phyloP scores from a whole-genome alignment of 768 basidiomycete genomes.

The Phlebiopsis gigantea region DNA sequence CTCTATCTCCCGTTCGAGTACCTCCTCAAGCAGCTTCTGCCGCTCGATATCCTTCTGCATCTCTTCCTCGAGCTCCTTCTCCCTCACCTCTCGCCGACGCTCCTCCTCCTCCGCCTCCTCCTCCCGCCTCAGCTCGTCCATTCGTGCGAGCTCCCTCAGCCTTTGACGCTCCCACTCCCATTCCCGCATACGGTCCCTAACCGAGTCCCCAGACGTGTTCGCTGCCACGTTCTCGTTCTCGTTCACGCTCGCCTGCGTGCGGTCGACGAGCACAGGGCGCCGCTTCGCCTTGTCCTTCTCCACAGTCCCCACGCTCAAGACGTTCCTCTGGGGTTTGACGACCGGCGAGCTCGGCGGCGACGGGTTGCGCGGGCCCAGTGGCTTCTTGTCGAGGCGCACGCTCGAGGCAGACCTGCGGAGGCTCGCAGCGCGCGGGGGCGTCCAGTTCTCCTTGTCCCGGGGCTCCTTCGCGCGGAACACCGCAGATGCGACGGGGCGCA shows the following conservation, averaged over 20 bases:
- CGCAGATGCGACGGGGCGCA: background rate
- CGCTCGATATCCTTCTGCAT: slow-evolving; percentile 19
- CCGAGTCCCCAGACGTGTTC: slow-evolving; percentile 18
- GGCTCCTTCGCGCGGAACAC: background rate
- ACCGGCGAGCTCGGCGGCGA: slow-evolving; percentile 18
- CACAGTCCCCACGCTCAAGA: slow-evolving; percentile 3
- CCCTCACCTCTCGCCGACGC: slow-evolving; percentile 31
- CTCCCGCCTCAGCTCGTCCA: slow-evolving; percentile 54
- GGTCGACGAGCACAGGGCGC: background rate
- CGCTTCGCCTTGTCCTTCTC: slow-evolving; percentile 5
- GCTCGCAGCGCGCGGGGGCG: background rate
- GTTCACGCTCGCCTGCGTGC: background rate
- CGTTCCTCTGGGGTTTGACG: background rate
- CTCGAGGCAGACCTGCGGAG: background rate
- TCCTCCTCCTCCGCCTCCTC: slow-evolving; percentile 37
- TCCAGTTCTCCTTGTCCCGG: background rate
- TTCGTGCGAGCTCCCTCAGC: slow-evolving; percentile 59
- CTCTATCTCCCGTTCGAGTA: slow-evolving; percentile 18
- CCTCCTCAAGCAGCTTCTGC: slow-evolving; percentile 24
- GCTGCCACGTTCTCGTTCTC: background rate
- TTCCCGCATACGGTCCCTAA: slow-evolving; percentile 60
- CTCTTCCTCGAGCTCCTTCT: slow-evolving; percentile 19
- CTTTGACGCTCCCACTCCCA: slow-evolving; percentile 73
- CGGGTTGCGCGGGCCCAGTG: slow-evolving; percentile 23
- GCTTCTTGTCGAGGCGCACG: slow-evolving; percentile 14